phyloP scores from a whole-genome alignment of 2,329 filamentous ascomycete species.

The Calonectria multiphialidica region DNA sequence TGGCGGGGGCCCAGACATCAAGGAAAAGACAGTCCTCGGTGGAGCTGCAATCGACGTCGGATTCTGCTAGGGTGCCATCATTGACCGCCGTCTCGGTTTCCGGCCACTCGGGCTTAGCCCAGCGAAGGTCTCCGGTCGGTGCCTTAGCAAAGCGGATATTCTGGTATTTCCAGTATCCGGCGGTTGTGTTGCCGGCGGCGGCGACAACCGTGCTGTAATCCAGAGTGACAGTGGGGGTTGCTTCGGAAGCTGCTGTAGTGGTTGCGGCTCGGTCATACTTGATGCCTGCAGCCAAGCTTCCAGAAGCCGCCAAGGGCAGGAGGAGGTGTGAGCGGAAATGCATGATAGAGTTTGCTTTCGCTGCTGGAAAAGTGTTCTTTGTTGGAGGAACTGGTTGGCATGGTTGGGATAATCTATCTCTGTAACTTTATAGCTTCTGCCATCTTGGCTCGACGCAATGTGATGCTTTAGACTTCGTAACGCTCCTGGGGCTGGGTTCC shows the following conservation, averaged over 20 bases:
- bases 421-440: not conserved
- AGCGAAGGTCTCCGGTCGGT: conserved; percentile 11
- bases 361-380: not conserved
- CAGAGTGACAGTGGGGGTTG: conserved; percentile 6
- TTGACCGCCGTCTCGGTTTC: conserved; percentile 6
- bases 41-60: conserved; percentile 13
- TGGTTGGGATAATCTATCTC: not conserved
- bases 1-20: conserved; percentile 10
- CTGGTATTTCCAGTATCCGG: conserved; percentile 18
- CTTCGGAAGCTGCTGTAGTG: not conserved
- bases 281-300: conserved; percentile 3
- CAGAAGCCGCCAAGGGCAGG: conserved; percentile 5
- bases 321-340: conserved; percentile 10
- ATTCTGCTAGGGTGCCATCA: conserved; percentile 2
- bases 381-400: not conserved
- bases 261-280: conserved; percentile 6
- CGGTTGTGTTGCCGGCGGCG: conserved; percentile 7
- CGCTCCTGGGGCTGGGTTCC: not conserved
- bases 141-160: conserved; percentile 18
- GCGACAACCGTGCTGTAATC: conserved; percentile 11
- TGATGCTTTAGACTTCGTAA: not conserved
- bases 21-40: conserved; percentile 13
- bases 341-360: not conserved
- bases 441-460: not conserved
- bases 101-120: conserved; percentile 11